Percentiles rank a stretch among this genome's conserved stretches.
Evolutionary conservation across 2,329 filamentous ascomycete species (phyloP).

Genomic region (Xylariaceae sp.): DNA sequence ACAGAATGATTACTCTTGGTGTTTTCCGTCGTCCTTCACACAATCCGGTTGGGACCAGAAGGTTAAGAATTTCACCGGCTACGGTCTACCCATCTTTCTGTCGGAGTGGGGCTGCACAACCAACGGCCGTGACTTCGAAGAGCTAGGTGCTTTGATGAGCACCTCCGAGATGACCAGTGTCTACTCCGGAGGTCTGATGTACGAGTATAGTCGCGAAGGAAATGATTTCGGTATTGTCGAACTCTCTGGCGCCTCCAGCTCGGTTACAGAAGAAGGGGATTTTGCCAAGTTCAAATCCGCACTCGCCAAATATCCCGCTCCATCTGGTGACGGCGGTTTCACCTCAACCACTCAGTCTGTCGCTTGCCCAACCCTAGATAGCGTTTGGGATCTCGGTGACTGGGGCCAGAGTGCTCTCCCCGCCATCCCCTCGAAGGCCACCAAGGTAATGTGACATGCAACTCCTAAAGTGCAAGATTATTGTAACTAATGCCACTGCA

Average conservation of each 20-base stretch:
- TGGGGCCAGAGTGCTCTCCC: conserved; percentile 53
- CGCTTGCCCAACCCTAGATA: conserved; percentile 56
- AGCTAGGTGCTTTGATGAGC: conserved; percentile 80
- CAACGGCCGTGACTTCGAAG: conserved; percentile 80
- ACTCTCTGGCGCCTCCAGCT: conserved; percentile 58
- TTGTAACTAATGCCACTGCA: conserved; percentile 32
- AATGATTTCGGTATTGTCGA: conserved; percentile 82
- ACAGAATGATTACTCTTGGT: conserved; percentile 86
- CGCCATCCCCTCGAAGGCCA: conserved; percentile 56
- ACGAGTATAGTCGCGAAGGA: conserved; percentile 86
- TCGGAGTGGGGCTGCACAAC: conserved; percentile 92
- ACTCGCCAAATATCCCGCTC: conserved; percentile 55
- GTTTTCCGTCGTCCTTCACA: conserved; percentile 69
- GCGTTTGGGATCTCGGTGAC: conserved; percentile 56
- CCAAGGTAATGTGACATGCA: conserved; percentile 38
- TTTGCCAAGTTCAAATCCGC: conserved; percentile 62
- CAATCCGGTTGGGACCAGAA: conserved; percentile 84
- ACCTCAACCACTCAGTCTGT: conserved; percentile 53
- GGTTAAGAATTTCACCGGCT: conserved; percentile 85
- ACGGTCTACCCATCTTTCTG: conserved; percentile 89
- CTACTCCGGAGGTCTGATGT: conserved; percentile 95
- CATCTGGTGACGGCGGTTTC: conserved; percentile 57
- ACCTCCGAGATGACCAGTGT: conserved; percentile 77
- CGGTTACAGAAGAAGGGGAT: conserved; percentile 64
- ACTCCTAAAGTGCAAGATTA: neutral